Conservation (phyloP, 805 yeast species). For the Schwanniomyces occidentalis region DNA sequence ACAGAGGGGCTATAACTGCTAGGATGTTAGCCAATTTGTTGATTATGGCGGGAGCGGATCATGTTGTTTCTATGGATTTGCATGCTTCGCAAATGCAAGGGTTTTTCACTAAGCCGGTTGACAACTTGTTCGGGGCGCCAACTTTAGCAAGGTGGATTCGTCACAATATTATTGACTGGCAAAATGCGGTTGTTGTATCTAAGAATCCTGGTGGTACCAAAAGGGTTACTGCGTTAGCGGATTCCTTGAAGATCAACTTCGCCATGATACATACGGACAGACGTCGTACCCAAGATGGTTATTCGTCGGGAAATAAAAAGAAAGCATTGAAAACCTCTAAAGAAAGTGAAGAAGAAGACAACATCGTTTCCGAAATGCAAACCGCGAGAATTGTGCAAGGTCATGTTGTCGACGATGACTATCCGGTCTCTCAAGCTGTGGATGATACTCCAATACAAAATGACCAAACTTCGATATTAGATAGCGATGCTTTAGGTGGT, state of each 20-base stretch:
- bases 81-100: constrained; percentile 99
- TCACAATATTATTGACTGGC: constrained; percentile 82
- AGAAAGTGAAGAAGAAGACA: constrained; percentile 65
- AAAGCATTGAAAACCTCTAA: constrained; percentile 38
- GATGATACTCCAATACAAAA: constrained; percentile 10
- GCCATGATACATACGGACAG: constrained; percentile 99
- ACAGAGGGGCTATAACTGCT: constrained; percentile 98
- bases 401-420: constrained; percentile 91
- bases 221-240: constrained; percentile 97
- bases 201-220: constrained; percentile 99
- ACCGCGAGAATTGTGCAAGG: constrained; percentile 96
- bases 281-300: constrained; percentile 77
- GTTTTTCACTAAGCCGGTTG: constrained; percentile 95
- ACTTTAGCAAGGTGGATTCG: constrained; percentile 95
- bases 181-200: constrained; percentile 93
- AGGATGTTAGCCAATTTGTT: constrained; percentile 94
- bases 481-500: constrained; percentile 71
- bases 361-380: constrained; percentile 78
- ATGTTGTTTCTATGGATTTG: constrained; percentile 95
- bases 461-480: constrained; percentile 15
- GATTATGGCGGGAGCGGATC: constrained; percentile 99
- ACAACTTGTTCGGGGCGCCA: constrained; percentile 94
- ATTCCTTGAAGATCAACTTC: constrained; percentile 89
- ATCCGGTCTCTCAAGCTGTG: constrained; percentile 28
- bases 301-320: constrained; percentile 39